Conservation (phyloP, 768 basidiomycete genomes). For the Kwoniella sp. region DNA sequence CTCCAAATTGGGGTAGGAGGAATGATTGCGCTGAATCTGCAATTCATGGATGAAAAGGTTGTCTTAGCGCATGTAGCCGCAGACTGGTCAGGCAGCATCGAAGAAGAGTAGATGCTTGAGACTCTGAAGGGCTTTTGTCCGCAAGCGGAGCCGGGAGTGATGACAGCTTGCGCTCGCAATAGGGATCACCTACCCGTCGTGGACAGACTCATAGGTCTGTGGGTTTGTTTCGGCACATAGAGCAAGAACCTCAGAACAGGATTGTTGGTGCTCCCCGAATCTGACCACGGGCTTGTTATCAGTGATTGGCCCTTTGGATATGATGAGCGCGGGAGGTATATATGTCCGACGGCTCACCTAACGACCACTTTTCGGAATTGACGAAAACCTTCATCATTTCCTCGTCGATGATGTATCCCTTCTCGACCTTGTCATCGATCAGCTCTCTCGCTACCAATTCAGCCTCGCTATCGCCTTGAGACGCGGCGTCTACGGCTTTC, state of each 20-base stretch:
- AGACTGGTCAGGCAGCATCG: no score
- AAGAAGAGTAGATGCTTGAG: no score
- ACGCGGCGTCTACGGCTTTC: constrained; percentile 19
- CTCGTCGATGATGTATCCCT: constrained; percentile 65
- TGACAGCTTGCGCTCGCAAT: no score
- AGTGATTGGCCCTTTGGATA: no score
- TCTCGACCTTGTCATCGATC: constrained; percentile 51
- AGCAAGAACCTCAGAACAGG: constrained; percentile 90
- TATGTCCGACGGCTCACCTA: constrained; percentile 63
- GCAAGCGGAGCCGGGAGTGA: not conserved
- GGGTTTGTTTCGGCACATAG: constrained; percentile 75
- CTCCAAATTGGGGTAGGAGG: constrained; percentile 91
- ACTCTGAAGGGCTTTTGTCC: no score
- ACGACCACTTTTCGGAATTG: constrained; percentile 93
- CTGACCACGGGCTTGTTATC: constrained; percentile 58
- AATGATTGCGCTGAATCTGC: constrained; percentile 63
- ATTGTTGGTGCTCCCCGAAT: constrained; percentile 88
- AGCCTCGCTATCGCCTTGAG: constrained; percentile 22
- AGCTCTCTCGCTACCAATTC: constrained; percentile 31
- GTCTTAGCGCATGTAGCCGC: not conserved
- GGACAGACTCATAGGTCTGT: constrained; percentile 71
- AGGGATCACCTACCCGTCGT: constrained; percentile 57
- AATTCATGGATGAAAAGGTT: no score
- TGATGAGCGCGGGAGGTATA: constrained; percentile 1
- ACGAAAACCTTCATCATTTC: constrained; percentile 91